Percentiles rank a stretch among this genome's conserved stretches.
phyloP scores from a whole-genome alignment of 805 yeast species.

The Zygosaccharomyces gambellarensis region DNA sequence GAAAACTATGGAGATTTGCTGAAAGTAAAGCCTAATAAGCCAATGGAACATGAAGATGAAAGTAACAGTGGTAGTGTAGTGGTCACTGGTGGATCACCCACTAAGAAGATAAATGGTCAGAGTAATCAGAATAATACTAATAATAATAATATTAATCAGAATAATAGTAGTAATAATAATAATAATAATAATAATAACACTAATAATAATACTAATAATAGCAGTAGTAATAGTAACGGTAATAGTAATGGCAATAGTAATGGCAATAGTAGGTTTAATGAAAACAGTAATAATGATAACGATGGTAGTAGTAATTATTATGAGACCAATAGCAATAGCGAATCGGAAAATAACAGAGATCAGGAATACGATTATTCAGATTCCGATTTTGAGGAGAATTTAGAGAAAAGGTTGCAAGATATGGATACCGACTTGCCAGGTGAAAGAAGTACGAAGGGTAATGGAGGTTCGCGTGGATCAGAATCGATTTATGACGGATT shows the following conservation, averaged over 20 bases:
- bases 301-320: not conserved
- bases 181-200: not conserved
- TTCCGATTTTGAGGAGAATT: conserved; percentile 35
- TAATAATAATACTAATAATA: not conserved
- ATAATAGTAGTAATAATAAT: not conserved
- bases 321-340: not conserved
- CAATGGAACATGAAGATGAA: conserved; percentile 2
- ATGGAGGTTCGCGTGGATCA: not conserved
- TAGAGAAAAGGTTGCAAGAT: conserved; percentile 29
- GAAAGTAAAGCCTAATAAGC: conserved; percentile 13
- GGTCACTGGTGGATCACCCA: conserved; percentile 5
- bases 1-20: conserved; percentile 30
- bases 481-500: conserved; percentile 9
- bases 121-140: too few relatives aligned
- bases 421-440: conserved; percentile 12
- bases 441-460: not conserved
- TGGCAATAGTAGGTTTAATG: not conserved
- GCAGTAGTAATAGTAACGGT: not conserved
- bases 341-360: conserved; percentile 4
- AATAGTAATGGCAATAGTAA: not conserved
- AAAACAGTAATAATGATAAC: not conserved
- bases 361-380: conserved; percentile 32
- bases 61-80: conserved; percentile 10
- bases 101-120: not conserved
- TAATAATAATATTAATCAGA: not conserved